These are phyloP conservation scores for Akanthomyces muscarius DNA, from an alignment of 2,329 filamentous ascomycete species.

Conservation along the genomic window DNA sequence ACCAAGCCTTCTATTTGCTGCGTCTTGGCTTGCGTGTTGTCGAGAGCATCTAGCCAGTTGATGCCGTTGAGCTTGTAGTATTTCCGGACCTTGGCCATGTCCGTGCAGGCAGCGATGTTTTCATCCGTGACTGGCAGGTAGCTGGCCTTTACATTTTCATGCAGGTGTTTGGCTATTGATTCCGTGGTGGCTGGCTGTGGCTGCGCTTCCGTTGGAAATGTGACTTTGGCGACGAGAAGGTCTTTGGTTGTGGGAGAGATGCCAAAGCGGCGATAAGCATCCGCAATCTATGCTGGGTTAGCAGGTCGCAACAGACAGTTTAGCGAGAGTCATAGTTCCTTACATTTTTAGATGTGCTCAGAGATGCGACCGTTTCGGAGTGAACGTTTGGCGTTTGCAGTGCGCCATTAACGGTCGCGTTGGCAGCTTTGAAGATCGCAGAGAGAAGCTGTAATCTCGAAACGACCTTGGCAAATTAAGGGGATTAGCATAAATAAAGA, in stretches of 20 bases:
- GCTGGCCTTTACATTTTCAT: conserved; percentile 57
- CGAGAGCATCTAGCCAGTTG: conserved; percentile 45
- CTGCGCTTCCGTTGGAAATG: conserved; percentile 43
- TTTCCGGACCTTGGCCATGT: conserved; percentile 70
- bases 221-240: conserved; percentile 79
- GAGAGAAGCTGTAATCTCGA: conserved; percentile 70
- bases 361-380: conserved; percentile 77
- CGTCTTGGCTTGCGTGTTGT: conserved; percentile 35
- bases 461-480: conserved; percentile 46
- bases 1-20: conserved; percentile 65
- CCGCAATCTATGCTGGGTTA: conserved; percentile 63
- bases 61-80: conserved; percentile 76
- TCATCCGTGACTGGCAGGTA: conserved; percentile 58
- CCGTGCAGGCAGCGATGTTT: conserved; percentile 54
- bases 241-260: conserved; percentile 66
- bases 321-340: not conserved
- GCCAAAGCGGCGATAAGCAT: conserved; percentile 86
- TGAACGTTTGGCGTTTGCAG: conserved; percentile 82
- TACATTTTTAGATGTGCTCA: conserved; percentile 82
- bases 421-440: conserved; percentile 73
- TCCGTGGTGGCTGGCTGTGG: conserved; percentile 42
- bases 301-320: not conserved
- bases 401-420: conserved; percentile 54
- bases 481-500: not conserved
- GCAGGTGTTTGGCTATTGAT: conserved; percentile 56